These are phyloP conservation scores for Penicillium verhagenii DNA, from an alignment of 495 filamentous ascomycete species.

Conservation along the genomic window DNA sequence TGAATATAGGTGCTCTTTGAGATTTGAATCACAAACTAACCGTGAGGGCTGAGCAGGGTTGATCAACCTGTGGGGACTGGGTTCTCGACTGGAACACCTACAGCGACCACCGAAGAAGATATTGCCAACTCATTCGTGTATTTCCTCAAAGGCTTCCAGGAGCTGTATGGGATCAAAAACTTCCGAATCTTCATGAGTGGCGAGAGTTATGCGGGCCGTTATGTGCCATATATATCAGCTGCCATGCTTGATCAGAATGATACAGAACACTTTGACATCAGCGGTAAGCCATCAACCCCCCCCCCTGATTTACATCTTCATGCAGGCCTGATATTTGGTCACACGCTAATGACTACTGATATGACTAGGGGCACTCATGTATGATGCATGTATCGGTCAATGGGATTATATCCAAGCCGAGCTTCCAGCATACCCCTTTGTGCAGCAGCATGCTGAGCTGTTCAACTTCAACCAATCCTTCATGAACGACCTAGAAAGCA, in stretches of 20 bases:
- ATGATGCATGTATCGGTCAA: constrained; percentile 44
- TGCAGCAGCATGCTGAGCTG: constrained; percentile 50
- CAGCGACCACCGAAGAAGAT: constrained; percentile 53
- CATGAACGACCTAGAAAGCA: constrained; percentile 44
- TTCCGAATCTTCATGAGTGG: constrained; percentile 62
- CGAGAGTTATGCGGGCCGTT: constrained; percentile 58
- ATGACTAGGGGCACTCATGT: constrained; percentile 35
- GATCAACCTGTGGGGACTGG: constrained; percentile 58
- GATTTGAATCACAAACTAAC: neutral
- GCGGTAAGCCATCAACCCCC: constrained; percentile 23
- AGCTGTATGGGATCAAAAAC: constrained; percentile 58
- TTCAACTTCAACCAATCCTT: constrained; percentile 60
- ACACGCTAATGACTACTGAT: too few relatives aligned
- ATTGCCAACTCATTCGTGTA: constrained; percentile 58
- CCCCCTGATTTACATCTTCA: too few relatives aligned
- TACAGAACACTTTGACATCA: constrained; percentile 47
- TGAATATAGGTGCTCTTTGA: too few relatives aligned
- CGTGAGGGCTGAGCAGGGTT: constrained; percentile 30
- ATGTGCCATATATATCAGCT: constrained; percentile 55
- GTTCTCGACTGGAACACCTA: constrained; percentile 55
- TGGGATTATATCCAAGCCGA: constrained; percentile 40
- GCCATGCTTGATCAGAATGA: constrained; percentile 51
- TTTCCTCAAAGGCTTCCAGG: constrained; percentile 63
- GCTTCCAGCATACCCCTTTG: constrained; percentile 45
- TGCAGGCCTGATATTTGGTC: too few relatives aligned